A percentile compares a stretch with the other conserved stretches of the same genome.
Conservation (phyloP, 768 basidiomycete genomes). For the Tricholoma matsutake region DNA sequence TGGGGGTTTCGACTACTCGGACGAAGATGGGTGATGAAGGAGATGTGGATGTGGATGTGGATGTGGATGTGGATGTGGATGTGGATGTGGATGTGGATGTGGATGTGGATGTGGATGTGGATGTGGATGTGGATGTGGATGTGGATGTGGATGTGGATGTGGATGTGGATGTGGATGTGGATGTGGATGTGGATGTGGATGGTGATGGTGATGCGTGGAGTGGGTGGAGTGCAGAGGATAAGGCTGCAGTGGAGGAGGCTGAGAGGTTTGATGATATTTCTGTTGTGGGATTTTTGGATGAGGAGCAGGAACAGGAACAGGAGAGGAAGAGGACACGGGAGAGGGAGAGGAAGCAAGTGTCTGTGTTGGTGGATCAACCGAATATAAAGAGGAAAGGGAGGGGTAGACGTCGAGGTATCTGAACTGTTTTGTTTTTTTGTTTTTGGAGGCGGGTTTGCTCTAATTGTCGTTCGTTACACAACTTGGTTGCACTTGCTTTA, state of each 20-base stretch:
- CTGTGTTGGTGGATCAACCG: too few relatives aligned
- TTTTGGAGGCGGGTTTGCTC: too few relatives aligned
- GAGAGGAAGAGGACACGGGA: background rate
- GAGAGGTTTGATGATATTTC: slow-evolving; percentile 49
- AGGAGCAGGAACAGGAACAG: slow-evolving; percentile 28
- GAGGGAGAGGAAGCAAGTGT: too few relatives aligned
- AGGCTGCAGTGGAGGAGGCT: slow-evolving; percentile 46
- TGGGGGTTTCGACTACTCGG: slow-evolving; percentile 16
- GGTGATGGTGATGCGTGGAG: slow-evolving; percentile 28
- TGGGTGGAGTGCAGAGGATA: slow-evolving; percentile 47
- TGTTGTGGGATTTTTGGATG: slow-evolving; percentile 38
- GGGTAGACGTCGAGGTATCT: too few relatives aligned
- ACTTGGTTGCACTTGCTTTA: too few relatives aligned
- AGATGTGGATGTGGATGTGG: slow-evolving; percentile 7
- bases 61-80: slow-evolving; percentile 30
- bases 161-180: too few relatives aligned
- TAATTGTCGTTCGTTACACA: too few relatives aligned
- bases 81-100: slow-evolving; percentile 3
- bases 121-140: slow-evolving; percentile 13
- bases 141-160: slow-evolving; percentile 30
- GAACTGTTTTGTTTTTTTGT: too few relatives aligned
- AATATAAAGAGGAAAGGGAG: too few relatives aligned
- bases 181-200: slow-evolving; percentile 19
- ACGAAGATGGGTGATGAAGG: slow-evolving; percentile 17
- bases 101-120: slow-evolving; percentile 30